These are phyloP conservation scores for Microbotryomycetes sp. DNA, from an alignment of 1,284 basidiomycete genomes.

Conservation along the genomic window DNA sequence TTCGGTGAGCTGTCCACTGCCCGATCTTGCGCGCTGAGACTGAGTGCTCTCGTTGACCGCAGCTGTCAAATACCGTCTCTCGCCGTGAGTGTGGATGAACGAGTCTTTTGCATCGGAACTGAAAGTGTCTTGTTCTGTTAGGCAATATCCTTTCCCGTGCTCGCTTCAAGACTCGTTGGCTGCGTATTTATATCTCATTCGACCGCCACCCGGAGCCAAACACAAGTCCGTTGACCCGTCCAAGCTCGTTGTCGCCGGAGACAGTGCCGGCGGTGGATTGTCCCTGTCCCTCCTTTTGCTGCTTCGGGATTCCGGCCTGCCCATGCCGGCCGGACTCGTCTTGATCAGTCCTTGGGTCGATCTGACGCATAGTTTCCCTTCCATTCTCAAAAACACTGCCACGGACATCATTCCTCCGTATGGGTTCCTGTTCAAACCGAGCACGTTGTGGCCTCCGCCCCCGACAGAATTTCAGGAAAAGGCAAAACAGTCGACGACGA, in stretches of 20 bases:
- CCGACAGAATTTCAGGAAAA: conserved; percentile 50
- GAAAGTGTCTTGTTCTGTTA: conserved; percentile 46
- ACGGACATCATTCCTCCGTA: conserved; percentile 47
- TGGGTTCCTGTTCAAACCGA: conserved; percentile 56
- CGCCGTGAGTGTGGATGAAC: neutral
- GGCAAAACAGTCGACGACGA: conserved; percentile 20
- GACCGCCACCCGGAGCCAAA: conserved; percentile 59
- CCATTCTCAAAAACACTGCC: conserved; percentile 72
- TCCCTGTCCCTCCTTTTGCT: conserved; percentile 77
- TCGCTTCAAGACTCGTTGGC: conserved; percentile 59
- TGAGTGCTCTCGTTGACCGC: conserved; percentile 24
- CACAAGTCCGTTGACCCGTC: conserved; percentile 77
- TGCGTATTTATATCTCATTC: conserved; percentile 57
- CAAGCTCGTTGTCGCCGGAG: conserved; percentile 74
- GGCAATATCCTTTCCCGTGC: conserved; percentile 95
- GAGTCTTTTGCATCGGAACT: conserved; percentile 43
- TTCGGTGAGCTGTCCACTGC: conserved; percentile 67
- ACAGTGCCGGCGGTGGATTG: conserved; percentile 90
- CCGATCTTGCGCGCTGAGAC: neutral
- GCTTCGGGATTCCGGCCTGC: conserved; percentile 77
- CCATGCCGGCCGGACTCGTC: conserved; percentile 63
- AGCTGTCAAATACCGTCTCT: conserved; percentile 73
- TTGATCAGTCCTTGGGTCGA: conserved; percentile 63
- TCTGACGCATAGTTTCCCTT: conserved; percentile 88
- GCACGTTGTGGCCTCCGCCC: conserved; percentile 84